Percentiles rank a stretch among this genome's conserved stretches.
phyloP scores from a whole-genome alignment of 2,329 filamentous ascomycete species.

The Rosellinia necatrix region DNA sequence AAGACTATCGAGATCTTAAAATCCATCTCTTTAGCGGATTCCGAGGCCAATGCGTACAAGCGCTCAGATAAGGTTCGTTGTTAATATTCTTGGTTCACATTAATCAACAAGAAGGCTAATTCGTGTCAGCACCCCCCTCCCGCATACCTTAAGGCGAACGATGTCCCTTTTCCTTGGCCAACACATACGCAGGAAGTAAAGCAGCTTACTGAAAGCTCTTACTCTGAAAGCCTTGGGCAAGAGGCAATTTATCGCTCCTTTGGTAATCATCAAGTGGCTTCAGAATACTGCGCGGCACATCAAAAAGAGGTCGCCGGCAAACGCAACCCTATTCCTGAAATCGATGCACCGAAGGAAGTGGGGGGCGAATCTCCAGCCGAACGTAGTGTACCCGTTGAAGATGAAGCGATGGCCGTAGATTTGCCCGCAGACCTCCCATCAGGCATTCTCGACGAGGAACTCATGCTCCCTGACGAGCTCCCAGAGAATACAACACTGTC shows the following conservation, averaged over 20 bases:
- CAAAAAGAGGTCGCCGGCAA: conserved; percentile 59
- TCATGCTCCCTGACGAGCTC: conserved; percentile 33
- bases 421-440: conserved; percentile 31
- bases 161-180: conserved; percentile 54
- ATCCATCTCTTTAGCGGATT: conserved; percentile 75
- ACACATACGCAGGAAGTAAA: conserved; percentile 38
- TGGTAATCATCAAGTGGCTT: conserved; percentile 62
- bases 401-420: conserved; percentile 38
- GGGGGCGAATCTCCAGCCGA: conserved; percentile 41
- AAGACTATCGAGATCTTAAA: conserved; percentile 84
- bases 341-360: conserved; percentile 48
- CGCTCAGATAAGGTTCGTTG: conserved; percentile 62
- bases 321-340: conserved; percentile 69
- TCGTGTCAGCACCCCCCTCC: conserved; percentile 36
- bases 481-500: conserved; percentile 25
- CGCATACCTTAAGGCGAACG: conserved; percentile 50
- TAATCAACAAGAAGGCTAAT: conserved; percentile 21
- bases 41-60: conserved; percentile 68
- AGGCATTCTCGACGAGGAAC: conserved; percentile 35
- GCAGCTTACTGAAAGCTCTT: conserved; percentile 42
- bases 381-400: conserved; percentile 30
- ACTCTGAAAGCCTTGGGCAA: conserved; percentile 62
- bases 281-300: conserved; percentile 76
- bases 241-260: conserved; percentile 86
- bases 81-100: background rate